Base-by-base conservation (phyloP, 2,329 filamentous ascomycete genomes). In the Ophiostoma perfectum region DNA sequence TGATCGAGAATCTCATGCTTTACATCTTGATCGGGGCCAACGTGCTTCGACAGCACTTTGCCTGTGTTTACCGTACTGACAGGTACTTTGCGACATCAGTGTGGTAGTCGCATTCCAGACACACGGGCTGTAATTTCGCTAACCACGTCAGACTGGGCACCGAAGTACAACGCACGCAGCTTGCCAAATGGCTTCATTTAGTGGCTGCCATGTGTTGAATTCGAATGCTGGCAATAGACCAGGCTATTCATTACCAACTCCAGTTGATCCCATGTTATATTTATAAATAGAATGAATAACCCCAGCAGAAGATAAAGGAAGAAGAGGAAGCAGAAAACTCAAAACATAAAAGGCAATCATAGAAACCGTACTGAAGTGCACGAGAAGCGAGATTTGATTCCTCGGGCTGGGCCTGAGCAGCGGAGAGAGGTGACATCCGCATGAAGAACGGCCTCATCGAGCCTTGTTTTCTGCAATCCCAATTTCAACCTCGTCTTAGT, bases 391-490 rank as follows among this genome's bases (percentile, higher is more conserved):
- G 27, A 27, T 27, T 27, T 27, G 2, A 27, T 27, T 27, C 27
- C 27, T 27, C 27, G 27, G 27, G 27, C 27, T 27, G 27, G 27
- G 27, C n/a, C n/a, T 55, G n/a, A 55, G 4, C 14, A n/a, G 14
- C 47, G 18, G 16, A 49, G 47, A n/a, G 47, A 27, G 27, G 27
- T 27, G 27, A 27, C 12, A 49, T 49, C 47, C 47, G 49, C 49
- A 55, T 55, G 27, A 55, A 8, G 18, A 9, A 27, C n/a, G 49
- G 49, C 49, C 49, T 55, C 27, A 18, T 55, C 27, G 27, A 58
- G 52, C 55, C 55, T 38, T 60, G 55, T 60, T 60, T 55, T 60
- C 55, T 60, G 9, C 9, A 38, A 36, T 60, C 55, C 27, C 55
- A 52, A 36, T 60, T 5, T 38, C 27, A 39, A 38, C 55, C 5